These are phyloP conservation scores for Nadsonia commutata DNA, from an alignment of 1,139 yeast genomes.

Conservation along the genomic window DNA sequence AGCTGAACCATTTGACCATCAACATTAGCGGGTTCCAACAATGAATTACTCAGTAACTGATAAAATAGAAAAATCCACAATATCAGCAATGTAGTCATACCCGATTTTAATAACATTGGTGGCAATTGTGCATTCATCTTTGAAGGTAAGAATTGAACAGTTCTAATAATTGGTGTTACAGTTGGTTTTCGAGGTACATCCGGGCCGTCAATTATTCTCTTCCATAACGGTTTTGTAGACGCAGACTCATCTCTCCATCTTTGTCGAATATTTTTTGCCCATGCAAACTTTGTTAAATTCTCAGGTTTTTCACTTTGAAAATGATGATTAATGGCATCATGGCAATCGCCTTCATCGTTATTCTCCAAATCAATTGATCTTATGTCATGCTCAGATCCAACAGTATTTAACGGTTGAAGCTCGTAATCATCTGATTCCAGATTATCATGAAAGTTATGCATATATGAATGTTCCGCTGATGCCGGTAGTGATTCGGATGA, in stretches of 20 bases:
- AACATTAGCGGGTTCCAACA: slow-evolving; percentile 15
- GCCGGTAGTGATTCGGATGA: too few relatives aligned
- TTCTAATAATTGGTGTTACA: slow-evolving; percentile 13
- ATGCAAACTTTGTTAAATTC: too few relatives aligned
- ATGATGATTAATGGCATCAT: too few relatives aligned
- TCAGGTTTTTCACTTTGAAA: too few relatives aligned
- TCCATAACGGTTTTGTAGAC: slow-evolving; percentile 6
- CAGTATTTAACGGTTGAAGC: too few relatives aligned
- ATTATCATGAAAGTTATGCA: too few relatives aligned
- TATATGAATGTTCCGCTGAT: too few relatives aligned
- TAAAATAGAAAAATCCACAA: slow-evolving; percentile 15
- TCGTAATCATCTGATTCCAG: too few relatives aligned
- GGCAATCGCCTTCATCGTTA: too few relatives aligned
- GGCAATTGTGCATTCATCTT: slow-evolving; percentile 7
- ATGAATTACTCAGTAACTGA: slow-evolving; percentile 13
- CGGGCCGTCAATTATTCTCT: slow-evolving; percentile 16
- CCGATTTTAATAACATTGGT: slow-evolving; percentile 2
- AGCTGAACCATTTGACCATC: slow-evolving; percentile 13
- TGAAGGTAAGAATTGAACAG: slow-evolving; percentile 15
- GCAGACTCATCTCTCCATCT: slow-evolving; percentile 3
- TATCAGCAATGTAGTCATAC: slow-evolving; percentile 8
- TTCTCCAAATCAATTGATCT: too few relatives aligned
- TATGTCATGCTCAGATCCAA: too few relatives aligned
- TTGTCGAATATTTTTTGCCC: background rate
- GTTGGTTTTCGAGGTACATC: slow-evolving; percentile 12